Conservation (phyloP, 1,284 basidiomycete genomes). For the Microbotryomycetes sp. region DNA sequence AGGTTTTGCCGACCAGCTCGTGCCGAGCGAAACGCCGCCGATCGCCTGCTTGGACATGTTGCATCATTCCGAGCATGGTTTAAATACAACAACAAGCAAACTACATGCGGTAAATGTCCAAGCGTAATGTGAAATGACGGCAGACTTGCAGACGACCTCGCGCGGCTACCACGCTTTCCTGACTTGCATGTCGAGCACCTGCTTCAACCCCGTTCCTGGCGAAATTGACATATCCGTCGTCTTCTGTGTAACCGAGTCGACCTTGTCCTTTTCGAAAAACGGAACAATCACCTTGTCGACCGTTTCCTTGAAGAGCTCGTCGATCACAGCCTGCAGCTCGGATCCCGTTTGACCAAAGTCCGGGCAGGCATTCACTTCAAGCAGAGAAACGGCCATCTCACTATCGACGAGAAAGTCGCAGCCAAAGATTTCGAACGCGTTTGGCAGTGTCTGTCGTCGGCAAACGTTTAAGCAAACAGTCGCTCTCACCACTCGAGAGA, state of each 20-base stretch:
- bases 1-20: too few relatives aligned
- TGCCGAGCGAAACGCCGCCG: too few relatives aligned
- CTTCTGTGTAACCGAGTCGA: constrained; percentile 4
- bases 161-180: constrained; percentile 21
- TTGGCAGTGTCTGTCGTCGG: constrained; percentile 61
- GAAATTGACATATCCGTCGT: constrained; percentile 1
- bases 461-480: constrained; percentile 19
- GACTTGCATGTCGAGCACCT: constrained; percentile 23
- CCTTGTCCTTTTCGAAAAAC: constrained; percentile 7
- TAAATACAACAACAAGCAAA: too few relatives aligned
- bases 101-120: too few relatives aligned
- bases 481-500: too few relatives aligned
- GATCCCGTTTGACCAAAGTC: constrained; percentile 90
- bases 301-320: constrained; percentile 16
- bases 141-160: too few relatives aligned
- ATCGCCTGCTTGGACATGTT: too few relatives aligned
- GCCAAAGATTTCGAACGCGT: constrained; percentile 92
- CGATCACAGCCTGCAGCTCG: constrained; percentile 54
- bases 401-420: constrained; percentile 72
- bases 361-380: constrained; percentile 92
- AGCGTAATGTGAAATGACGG: too few relatives aligned
- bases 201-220: constrained; percentile 5
- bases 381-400: constrained; percentile 60
- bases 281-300: constrained; percentile 14
- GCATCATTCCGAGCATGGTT: too few relatives aligned